A percentile compares a stretch with the other conserved stretches of the same genome.
These are phyloP conservation scores for Eucalyptus tenuipes DNA, from an alignment of 345 rosid genomes.

Conservation along the genomic window DNA sequence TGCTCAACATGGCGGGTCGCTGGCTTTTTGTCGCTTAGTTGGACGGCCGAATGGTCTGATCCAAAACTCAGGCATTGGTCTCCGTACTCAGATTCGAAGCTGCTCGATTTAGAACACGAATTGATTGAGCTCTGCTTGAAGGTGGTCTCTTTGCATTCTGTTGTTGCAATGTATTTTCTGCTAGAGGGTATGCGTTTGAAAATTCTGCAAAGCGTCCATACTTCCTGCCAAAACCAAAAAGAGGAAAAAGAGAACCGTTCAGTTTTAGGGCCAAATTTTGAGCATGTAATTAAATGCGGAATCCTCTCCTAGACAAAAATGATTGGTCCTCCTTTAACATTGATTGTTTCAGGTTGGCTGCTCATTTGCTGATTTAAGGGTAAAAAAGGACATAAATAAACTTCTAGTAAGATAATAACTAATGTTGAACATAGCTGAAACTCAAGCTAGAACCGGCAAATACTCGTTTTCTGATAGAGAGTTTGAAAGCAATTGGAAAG, in stretches of 20 bases:
- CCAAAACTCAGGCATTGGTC: constrained; percentile 4
- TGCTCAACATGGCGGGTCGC: background rate
- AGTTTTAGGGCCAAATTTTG: background rate
- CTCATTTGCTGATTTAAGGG: background rate
- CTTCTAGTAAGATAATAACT: background rate
- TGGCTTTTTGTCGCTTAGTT: background rate
- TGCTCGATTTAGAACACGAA: background rate
- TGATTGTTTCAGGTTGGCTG: background rate
- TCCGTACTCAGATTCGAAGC: background rate
- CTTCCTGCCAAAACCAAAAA: background rate
- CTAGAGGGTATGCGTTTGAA: background rate
- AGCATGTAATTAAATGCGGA: background rate
- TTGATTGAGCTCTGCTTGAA: background rate
- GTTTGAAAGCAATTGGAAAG: background rate
- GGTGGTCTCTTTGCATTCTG: background rate
- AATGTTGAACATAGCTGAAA: background rate
- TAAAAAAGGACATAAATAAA: background rate
- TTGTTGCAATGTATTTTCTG: background rate
- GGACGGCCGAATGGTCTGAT: background rate
- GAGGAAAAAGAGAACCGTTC: background rate
- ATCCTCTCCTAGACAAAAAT: background rate
- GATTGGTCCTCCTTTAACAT: background rate
- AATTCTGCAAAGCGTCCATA: constrained; percentile 9
- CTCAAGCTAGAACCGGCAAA: background rate
- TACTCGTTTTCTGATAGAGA: background rate